Base-by-base conservation (phyloP, 2,329 filamentous ascomycete species). In the Exophiala sp. region DNA sequence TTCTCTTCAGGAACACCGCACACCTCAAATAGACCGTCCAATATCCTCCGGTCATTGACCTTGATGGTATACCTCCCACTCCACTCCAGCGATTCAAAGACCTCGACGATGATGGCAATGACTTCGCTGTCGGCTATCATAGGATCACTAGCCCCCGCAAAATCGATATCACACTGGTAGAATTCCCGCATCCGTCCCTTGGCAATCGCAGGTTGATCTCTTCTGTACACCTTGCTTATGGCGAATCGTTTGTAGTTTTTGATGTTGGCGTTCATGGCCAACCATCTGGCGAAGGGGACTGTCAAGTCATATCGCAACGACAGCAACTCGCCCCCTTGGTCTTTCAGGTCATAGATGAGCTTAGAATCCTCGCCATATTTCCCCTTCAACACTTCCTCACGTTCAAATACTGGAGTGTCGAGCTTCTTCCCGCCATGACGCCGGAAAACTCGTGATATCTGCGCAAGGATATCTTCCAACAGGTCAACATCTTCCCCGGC, bases 81-180 rank as follows among this genome's bases (percentile, higher is more conserved):
- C 82, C 84, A 88, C 16, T 83, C 85, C 29, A 96, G 74, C 41
- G 79, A 80, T 60, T 91, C 81, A 63, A 96, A 95, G 34, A 95
- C 85, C 66, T 96, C 89, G 61, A 81, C 82, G 43, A 87, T 80
- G 58, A 96, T 89, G 50, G 85, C 79, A 61, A 97, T 72, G 52
- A 95, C 85, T 71, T 96, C 90, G 30, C 89, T 86, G 64, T 96
- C 91, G 49, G 90, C 88, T 21, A 95, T 78, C 89, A 96, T 95
- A 46, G 87, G 71, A 66, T 95, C 91, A 35, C 73, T 75, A 54
- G 68, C 60, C 52, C 90, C 89, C 10, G 90, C 90, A 70, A 96
- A 91, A 66, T 96, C 90, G 65, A 96, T 94, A 71, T 97, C 91
- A 73, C 90, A 96, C 70, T 96, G 90, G 73, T 94, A 95, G 70